Evolutionary conservation across 805 yeast species (phyloP).

Genomic region (Ogataea polymorpha): DNA sequence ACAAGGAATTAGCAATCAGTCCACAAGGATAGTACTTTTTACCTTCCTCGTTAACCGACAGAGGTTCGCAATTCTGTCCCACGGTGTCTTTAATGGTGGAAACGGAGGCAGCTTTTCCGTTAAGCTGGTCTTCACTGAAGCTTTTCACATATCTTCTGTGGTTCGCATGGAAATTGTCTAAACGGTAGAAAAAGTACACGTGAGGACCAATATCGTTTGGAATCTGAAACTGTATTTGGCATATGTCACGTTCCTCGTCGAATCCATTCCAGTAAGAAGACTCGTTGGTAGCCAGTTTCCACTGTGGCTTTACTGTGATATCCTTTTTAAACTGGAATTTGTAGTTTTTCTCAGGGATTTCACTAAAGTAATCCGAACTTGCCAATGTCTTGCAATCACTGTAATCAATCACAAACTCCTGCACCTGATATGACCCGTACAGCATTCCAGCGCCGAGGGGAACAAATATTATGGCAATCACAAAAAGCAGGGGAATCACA

Average conservation of each 20-base stretch:
- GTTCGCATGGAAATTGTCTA: constrained; percentile 88
- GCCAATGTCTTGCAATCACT: constrained; percentile 61
- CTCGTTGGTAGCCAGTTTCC: constrained; percentile 53
- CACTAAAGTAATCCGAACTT: constrained; percentile 38
- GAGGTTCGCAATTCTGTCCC: constrained; percentile 64
- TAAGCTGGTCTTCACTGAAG: constrained; percentile 74
- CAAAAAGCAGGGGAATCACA: constrained; percentile 78
- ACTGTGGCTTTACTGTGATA: constrained; percentile 47
- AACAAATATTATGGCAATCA: constrained; percentile 76
- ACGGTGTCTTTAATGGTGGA: constrained; percentile 50
- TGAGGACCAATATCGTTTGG: constrained; percentile 74
- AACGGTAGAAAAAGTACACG: constrained; percentile 71
- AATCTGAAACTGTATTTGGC: constrained; percentile 70
- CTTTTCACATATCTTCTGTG: constrained; percentile 93
- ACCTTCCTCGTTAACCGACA: constrained; percentile 45
- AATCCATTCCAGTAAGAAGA: constrained; percentile 38
- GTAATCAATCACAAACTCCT: constrained; percentile 75
- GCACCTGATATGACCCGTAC: constrained; percentile 70
- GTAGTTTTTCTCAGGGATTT: constrained; percentile 60
- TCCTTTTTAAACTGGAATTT: constrained; percentile 54
- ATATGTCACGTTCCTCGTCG: constrained; percentile 48
- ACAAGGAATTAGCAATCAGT: constrained; percentile 73
- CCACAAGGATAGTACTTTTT: constrained; percentile 77
- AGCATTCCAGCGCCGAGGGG: constrained; percentile 89
- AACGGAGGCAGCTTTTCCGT: constrained; percentile 64